A percentile compares a stretch with the other conserved stretches of the same genome.
phyloP scores from a whole-genome alignment of 768 basidiomycete genomes.

The Phanerodontia chrysosporium region DNA sequence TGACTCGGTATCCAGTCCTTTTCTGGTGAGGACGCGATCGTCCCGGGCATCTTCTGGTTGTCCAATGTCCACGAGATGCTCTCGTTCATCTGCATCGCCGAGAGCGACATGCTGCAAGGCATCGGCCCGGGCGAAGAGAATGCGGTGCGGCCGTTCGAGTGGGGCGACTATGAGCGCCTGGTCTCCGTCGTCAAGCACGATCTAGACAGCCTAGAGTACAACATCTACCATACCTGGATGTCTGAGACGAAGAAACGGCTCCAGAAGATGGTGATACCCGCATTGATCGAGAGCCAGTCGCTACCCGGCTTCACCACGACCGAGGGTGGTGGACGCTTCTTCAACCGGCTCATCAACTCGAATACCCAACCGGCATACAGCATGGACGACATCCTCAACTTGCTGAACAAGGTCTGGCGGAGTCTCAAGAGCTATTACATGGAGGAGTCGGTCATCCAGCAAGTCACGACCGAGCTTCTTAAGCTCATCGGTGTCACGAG shows the following conservation, averaged over 20 bases:
- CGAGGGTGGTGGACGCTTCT: constrained; percentile 88
- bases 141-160: constrained; percentile 87
- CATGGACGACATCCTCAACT: constrained; percentile 97
- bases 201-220: constrained; percentile 96
- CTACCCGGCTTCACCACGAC: constrained; percentile 96
- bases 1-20: constrained; percentile 58
- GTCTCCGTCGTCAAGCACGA: constrained; percentile 99
- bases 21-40: constrained; percentile 88
- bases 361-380: constrained; percentile 87
- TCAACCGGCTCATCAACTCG: constrained; percentile 86
- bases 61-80: constrained; percentile 99
- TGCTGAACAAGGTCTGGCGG: constrained; percentile 98
- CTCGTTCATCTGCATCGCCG: constrained; percentile 98
- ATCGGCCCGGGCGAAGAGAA: constrained; percentile 96
- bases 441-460: constrained; percentile 95
- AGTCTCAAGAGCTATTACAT: constrained; percentile 97
- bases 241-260: constrained; percentile 94
- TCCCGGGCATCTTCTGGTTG: constrained; percentile 99
- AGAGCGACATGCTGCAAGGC: constrained; percentile 96
- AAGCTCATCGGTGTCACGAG: constrained; percentile 95
- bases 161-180: constrained; percentile 94
- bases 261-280: constrained; percentile 98
- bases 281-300: constrained; percentile 95
- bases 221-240: constrained; percentile 99
- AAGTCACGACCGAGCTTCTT: constrained; percentile 90